Percentiles rank a stretch among this genome's conserved stretches.
Conservation (phyloP, 306 rosid species). For the Malus orientalis region DNA sequence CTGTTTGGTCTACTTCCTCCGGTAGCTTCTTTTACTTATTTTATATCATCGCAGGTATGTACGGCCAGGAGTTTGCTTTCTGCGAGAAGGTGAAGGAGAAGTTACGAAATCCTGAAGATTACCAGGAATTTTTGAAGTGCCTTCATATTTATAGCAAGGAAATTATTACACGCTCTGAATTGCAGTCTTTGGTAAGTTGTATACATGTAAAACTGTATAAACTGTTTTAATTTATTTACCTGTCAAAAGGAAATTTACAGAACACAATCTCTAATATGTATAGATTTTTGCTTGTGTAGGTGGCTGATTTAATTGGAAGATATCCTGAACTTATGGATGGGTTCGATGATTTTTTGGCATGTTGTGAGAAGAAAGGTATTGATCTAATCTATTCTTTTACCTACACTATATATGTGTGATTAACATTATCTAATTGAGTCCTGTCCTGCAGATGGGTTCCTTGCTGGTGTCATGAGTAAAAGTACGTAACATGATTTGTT, state of each 20-base stretch:
- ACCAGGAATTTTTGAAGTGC: conserved; percentile 97
- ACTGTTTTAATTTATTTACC: neutral
- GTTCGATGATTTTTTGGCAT: conserved; percentile 76
- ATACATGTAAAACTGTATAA: neutral
- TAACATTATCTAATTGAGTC: conserved; percentile 32
- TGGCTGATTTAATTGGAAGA: conserved; percentile 79
- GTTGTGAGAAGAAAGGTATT: conserved; percentile 91
- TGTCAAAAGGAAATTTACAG: neutral
- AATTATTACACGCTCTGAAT: conserved; percentile 75
- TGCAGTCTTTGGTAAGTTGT: conserved; percentile 75
- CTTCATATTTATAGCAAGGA: conserved; percentile 94
- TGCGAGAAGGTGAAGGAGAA: conserved; percentile 89
- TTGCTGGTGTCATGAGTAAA: conserved; percentile 94
- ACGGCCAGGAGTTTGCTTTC: conserved; percentile 68
- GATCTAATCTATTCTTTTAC: conserved; percentile 19
- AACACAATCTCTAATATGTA: conserved; percentile 17
- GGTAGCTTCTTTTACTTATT: conserved; percentile 3
- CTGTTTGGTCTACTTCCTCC: neutral
- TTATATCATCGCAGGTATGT: conserved; percentile 45
- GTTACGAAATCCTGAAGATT: conserved; percentile 65
- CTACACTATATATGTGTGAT: conserved; percentile 16
- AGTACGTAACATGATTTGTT: conserved; percentile 52
- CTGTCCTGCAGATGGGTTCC: conserved; percentile 82
- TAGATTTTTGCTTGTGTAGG: conserved; percentile 35
- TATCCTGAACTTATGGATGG: conserved; percentile 85